Base-by-base conservation (phyloP, 2,329 filamentous ascomycete species). In the Colletotrichum paranaense region DNA sequence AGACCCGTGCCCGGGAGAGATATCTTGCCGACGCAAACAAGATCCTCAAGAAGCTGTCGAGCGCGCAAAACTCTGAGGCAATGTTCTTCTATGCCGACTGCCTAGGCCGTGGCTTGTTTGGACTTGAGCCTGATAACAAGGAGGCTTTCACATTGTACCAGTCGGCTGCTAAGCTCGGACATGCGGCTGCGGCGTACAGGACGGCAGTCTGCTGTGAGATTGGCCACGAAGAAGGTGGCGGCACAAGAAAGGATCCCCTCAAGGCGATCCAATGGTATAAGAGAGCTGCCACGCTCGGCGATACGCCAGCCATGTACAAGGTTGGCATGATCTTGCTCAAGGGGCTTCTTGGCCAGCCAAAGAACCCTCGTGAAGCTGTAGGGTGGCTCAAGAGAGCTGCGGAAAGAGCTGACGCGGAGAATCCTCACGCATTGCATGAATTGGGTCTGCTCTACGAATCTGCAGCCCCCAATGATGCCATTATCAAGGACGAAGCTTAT, bases 241-340 rank as follows among this genome's bases (percentile, higher is more conserved):
- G 97, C 28, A 98, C 97, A 1, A 92, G 94, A 72, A 94, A 93
- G 78, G 97, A 99, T 79, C 94, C 95, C 0, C 84, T 96, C 76
- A 98, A 98, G 84, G 96, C 97, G 1, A 95, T 98, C 24, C 96
- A 98, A 82, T 99, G 97, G 97, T 99, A 99, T 83, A 95, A 96
- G 81, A 93, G 95, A 56, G 95, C 97, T 7, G 96, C 97, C 12
- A 93, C 93, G 14, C 87, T 98, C 3, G 96, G 97, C 3, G 96
- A 99, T 79, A 93, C 93, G 1, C 94, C 96, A 0, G 97, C 95
- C 35, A 97, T 98, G 95, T 99, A 98, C 86, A 99, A 99, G 84
- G 92, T 98, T 83, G 97, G 97, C 72, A 97, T 98, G 92, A 97
- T 99, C 76, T 86, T 94, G 74, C 89, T 98, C 67, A 98, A 98